Base-by-base conservation (phyloP, 495 filamentous ascomycete species). In the Oleoguttula mirabilis region DNA sequence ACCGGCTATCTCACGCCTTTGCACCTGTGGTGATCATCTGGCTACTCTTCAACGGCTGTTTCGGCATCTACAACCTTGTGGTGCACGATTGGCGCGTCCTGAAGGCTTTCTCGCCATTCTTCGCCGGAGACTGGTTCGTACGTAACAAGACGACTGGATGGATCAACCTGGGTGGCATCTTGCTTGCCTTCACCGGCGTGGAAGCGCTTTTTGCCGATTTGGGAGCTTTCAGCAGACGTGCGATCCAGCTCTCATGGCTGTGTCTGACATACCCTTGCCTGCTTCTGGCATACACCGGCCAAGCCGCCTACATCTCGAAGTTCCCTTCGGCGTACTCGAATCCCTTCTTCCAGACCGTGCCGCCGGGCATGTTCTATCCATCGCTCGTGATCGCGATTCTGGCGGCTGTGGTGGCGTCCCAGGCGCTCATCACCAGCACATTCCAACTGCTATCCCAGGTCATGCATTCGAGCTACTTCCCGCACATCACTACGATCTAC, bases 191-290 rank as follows among this genome's bases (percentile, higher is more conserved):
- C 39, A 84, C 80, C 6, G 80, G 80, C 11, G 77, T 82, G 12
- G 80, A 85, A 56, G 79, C 80, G 8, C 64, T 85, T 12, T 85
- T 83, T 50, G 80, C 80, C 4, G 80, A 85, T 48, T 58, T 85
- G 3, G 80, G 81, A 36, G 78, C 80, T 21, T 84, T 84, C 57
- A 67, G 63, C 20, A 58, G 60, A 47, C 45, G 57, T 36, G 72
- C 80, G 25, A 71, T 81, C 40, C 74, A 80, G 51, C 54, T 83
- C 15, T 76, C 70, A 35, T 81, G 79, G 80, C 52, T 82, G 27
- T 63, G 62, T 43, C 73, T 75, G 44, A 66, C 70, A 14, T 84
- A 71, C 44, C 80, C 80, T 0, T 84, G 80, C 48, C 62, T 85
- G 12, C 62, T 84, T 0, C 51, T 85, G 10, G 77, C 77, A 36